These are phyloP conservation scores for Sarocladiaceae sp. DNA, from an alignment of 2,329 filamentous ascomycete genomes.

Conservation along the genomic window DNA sequence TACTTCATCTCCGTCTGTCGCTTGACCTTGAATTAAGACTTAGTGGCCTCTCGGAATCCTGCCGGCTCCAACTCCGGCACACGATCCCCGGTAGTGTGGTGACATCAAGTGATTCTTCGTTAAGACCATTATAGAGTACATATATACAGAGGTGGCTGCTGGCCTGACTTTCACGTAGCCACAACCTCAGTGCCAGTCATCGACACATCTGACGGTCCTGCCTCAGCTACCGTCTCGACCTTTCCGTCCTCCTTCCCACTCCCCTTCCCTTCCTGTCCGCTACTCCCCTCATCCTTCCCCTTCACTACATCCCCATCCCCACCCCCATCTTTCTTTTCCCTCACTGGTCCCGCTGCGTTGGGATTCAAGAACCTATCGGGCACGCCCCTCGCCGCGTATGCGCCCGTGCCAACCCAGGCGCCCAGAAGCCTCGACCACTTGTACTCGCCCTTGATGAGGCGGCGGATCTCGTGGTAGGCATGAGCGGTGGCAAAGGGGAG, in stretches of 20 bases:
- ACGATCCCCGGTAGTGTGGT: too few species aligned
- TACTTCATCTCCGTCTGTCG: too few species aligned
- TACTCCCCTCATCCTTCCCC: conserved; percentile 10
- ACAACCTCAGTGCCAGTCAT: too few species aligned
- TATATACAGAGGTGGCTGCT: too few species aligned
- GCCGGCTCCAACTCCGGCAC: too few species aligned
- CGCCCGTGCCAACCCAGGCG: conserved; percentile 69
- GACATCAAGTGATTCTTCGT: too few species aligned
- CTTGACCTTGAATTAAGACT: too few species aligned
- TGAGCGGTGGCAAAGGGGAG: conserved; percentile 73
- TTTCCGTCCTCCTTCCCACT: conserved; percentile 10
- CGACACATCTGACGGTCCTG: too few species aligned
- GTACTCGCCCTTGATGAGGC: conserved; percentile 66
- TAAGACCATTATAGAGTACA: too few species aligned
- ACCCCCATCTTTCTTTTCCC: conserved; percentile 16
- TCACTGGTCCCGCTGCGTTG: conserved; percentile 13
- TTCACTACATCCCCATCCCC: conserved; percentile 15
- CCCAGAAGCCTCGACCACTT: conserved; percentile 77
- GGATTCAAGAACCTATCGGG: conserved; percentile 64
- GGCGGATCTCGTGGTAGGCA: conserved; percentile 77
- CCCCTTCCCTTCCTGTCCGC: conserved; percentile 9
- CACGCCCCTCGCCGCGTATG: conserved; percentile 65
- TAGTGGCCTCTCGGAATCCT: too few species aligned
- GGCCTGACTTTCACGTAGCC: too few species aligned
- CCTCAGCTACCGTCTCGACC: too few species aligned